phyloP scores from a whole-genome alignment of 2,329 filamentous ascomycete genomes.

The Zymoseptoria brevis region DNA sequence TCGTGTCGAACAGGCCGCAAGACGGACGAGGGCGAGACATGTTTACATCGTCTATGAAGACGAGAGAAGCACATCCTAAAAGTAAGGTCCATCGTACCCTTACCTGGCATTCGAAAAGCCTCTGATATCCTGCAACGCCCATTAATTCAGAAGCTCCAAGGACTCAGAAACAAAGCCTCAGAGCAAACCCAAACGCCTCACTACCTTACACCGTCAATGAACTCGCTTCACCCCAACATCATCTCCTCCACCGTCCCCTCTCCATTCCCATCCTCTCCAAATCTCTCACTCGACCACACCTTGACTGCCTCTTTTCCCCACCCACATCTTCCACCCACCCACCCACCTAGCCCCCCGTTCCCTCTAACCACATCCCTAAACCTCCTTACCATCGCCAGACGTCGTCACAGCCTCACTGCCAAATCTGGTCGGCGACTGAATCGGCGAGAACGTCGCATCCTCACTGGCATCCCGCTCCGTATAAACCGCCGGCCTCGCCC shows the following conservation, averaged over 20 bases:
- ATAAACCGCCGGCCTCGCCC: neutral
- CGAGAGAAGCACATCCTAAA: too few relatives aligned
- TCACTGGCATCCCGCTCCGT: neutral
- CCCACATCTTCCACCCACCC: neutral
- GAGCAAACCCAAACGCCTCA: neutral
- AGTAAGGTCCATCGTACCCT: too few relatives aligned
- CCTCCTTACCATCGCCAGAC: neutral
- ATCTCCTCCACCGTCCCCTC: neutral
- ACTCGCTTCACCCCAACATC: neutral
- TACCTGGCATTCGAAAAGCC: too few relatives aligned
- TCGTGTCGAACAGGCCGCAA: too few relatives aligned
- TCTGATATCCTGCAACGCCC: too few relatives aligned
- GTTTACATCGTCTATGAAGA: too few relatives aligned
- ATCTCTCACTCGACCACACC: neutral
- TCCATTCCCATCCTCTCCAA: too few relatives aligned
- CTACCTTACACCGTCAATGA: neutral
- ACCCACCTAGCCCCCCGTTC: neutral
- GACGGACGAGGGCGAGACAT: too few relatives aligned
- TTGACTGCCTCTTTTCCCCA: neutral
- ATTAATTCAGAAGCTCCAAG: too few relatives aligned
- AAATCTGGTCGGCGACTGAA: neutral
- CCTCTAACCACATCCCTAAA: neutral
- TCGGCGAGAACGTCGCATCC: neutral
- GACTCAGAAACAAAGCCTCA: too few relatives aligned
- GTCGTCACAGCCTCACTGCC: neutral